Evolutionary conservation across 371 early-diverging fungal species (phyloP), one percentile per base, ranked within the genome.

Genomic region (Batkoa obscura): DNA sequence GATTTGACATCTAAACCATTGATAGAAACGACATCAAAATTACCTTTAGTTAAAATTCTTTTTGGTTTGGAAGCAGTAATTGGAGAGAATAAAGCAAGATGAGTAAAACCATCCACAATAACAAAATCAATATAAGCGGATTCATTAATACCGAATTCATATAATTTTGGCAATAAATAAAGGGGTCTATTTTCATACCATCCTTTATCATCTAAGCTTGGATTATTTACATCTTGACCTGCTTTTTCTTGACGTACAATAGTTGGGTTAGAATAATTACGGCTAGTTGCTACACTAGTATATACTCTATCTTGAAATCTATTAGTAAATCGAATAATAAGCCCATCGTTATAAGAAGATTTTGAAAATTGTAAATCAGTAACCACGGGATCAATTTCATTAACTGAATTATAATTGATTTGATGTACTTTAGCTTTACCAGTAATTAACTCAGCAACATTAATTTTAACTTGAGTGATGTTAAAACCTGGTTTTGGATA

Each of bases 61-160:
- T 70, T 63, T 0, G 86, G 83, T 15, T 64, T 63, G 3, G 59
- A 51, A 3, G 65, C 66, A 17, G 63, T 61, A 0, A 72, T 52
- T 9, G 76, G 67, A 8, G 68, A 61, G 52, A 84, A 86, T 37
- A 86, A 72, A 1, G 87, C 94, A 46, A 95, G 57, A 62, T 94
- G 97, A 56, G 75, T 68, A 66, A 73, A 87, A 0, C 88, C 92
- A 23, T 80, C 72, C 52, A 81, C 70, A 56, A 88, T 84, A 34
- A 76, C 75, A 9, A 89, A 66, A 60, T 92, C 93, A 9, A 94
- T 59, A 62, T 93, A 96, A 12, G 69, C 69, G 1, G 81, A 71
- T 1, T 69, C 61, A 0, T n/a, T 15, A 1, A 51, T n/a, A 8
- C 35, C 36, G 10, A 10, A 23, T 13, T 43, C 33, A 17, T 4